phyloP scores from a whole-genome alignment of 2,329 filamentous ascomycete genomes.

The Neobulgaria alba region DNA sequence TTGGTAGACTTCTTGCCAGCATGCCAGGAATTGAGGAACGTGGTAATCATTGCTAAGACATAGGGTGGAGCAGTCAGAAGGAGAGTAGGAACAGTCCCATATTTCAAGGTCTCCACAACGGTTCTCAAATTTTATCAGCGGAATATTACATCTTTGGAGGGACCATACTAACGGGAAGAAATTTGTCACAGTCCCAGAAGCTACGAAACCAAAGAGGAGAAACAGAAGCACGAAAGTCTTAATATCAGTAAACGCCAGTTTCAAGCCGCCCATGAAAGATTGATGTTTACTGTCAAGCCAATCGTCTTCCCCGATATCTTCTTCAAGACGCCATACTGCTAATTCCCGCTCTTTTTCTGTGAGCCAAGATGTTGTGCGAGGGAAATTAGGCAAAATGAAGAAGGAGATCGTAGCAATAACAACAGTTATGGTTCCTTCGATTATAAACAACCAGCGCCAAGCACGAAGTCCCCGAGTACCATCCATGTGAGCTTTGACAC shows the following conservation, averaged over 20 bases:
- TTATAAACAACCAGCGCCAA: conserved; percentile 62
- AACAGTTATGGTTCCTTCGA: conserved; percentile 60
- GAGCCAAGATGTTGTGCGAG: conserved; percentile 49
- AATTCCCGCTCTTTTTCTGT: conserved; percentile 47
- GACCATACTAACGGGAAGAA: conserved; percentile 45
- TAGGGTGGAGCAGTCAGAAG: conserved; percentile 59
- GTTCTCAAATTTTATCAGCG: conserved; percentile 35
- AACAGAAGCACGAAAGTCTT: conserved; percentile 34
- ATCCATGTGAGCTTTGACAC: conserved; percentile 59
- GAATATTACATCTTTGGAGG: conserved; percentile 36
- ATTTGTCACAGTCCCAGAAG: conserved; percentile 52
- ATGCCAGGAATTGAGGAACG: conserved; percentile 59
- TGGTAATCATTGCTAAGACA: conserved; percentile 51
- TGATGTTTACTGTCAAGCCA: conserved; percentile 48
- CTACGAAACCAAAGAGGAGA: conserved; percentile 46
- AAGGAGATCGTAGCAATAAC: conserved; percentile 47
- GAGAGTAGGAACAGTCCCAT: conserved; percentile 48
- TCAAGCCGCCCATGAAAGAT: conserved; percentile 43
- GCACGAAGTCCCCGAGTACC: conserved; percentile 45
- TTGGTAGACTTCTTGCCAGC: conserved; percentile 32
- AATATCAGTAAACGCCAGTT: conserved; percentile 43
- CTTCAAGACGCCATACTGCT: conserved; percentile 52
- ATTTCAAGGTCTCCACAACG: conserved; percentile 60
- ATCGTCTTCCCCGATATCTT: conserved; percentile 58
- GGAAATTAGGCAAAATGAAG: conserved; percentile 60